Base-by-base conservation (phyloP, 306 rosid genomes). In the Gastrolobium villosum region DNA sequence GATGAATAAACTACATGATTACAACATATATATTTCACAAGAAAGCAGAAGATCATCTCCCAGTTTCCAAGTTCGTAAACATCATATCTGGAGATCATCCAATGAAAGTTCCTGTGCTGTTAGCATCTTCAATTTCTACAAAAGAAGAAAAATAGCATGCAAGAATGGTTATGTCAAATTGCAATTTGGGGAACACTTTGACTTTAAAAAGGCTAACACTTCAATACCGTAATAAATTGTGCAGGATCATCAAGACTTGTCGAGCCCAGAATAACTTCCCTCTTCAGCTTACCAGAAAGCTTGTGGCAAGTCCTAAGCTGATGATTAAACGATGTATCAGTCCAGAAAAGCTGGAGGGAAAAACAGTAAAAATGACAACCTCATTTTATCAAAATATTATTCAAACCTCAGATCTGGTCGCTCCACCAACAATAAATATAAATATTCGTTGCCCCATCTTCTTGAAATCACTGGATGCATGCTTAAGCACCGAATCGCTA, bases 241-340 rank as follows among this genome's bases (percentile, higher is more conserved):
- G 93, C 92, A 85, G 97, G 99, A 87, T 94, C 99, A 56, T 94
- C 99, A 6, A 94, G 66, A 85, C 99, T 86, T 37, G 99, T 77
- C 31, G 99, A 92, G 53, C 99, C 99, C 53, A 92, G 79, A 80
- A 92, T 78, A 73, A 92, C 84, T 91, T 95, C 97, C 84, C 99
- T 88, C 83, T 71, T 88, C 87, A 95, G 83, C 81, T 92, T 92
- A 30, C 84, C 74, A n/a, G 99, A 81, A 62, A 95, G 97, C 89
- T 92, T 91, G 87, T 95, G 99, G 83, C 99, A 95, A 83, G 73
- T 86, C 88, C 97, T 84, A 32, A 95, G 97, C 99, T 95, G 99
- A 56, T 72, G 74, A 81, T 69, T 36, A 67, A 70, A 75, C 66
- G 79, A 20, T 37, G 77, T 36, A 52, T 81, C 46, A 80, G 83